Percentiles rank a stretch among this genome's conserved stretches.
Evolutionary conservation across 345 rosid genomes (phyloP).

Genomic region (Anastatica hierochuntica): DNA sequence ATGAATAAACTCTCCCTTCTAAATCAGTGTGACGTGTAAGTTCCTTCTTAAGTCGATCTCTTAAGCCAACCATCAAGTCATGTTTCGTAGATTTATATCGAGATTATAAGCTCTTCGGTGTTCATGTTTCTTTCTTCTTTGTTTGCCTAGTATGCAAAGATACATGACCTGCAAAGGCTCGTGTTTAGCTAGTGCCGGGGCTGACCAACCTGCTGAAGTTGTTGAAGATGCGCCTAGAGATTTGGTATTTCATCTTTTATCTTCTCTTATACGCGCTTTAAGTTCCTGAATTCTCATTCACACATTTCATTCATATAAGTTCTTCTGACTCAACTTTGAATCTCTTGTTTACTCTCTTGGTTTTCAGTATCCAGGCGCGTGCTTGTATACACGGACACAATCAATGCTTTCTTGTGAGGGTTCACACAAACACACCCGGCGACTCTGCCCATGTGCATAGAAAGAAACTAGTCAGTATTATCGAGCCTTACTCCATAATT

Average conservation of each 20-base stretch:
- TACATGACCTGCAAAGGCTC: conserved; percentile 84
- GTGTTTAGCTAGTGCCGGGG: conserved; percentile 70
- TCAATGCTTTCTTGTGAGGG: conserved; percentile 84
- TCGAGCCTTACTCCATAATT: neutral
- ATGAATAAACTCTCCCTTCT: conserved; percentile 71
- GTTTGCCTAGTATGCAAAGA: conserved; percentile 50
- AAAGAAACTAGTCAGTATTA: conserved; percentile 31
- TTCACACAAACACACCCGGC: conserved; percentile 62
- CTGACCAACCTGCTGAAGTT: conserved; percentile 95
- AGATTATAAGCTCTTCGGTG: neutral
- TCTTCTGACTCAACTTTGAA: conserved; percentile 7
- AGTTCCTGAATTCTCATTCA: neutral
- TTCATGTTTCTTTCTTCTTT: conserved; percentile 10
- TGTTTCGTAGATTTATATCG: neutral
- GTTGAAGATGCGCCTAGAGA: conserved; percentile 77
- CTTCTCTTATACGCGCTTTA: neutral
- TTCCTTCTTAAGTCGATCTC: neutral
- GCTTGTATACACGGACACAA: conserved; percentile 64
- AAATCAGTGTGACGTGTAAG: conserved; percentile 83
- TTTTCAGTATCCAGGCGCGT: conserved; percentile 80
- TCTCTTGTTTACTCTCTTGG: neutral
- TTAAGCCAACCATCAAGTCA: too few relatives aligned
- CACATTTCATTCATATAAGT: too few relatives aligned
- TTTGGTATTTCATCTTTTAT: conserved; percentile 67
- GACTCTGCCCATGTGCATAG: conserved; percentile 96